These are phyloP conservation scores for Claviceps sp. DNA, from an alignment of 2,329 filamentous ascomycete genomes.

Conservation along the genomic window DNA sequence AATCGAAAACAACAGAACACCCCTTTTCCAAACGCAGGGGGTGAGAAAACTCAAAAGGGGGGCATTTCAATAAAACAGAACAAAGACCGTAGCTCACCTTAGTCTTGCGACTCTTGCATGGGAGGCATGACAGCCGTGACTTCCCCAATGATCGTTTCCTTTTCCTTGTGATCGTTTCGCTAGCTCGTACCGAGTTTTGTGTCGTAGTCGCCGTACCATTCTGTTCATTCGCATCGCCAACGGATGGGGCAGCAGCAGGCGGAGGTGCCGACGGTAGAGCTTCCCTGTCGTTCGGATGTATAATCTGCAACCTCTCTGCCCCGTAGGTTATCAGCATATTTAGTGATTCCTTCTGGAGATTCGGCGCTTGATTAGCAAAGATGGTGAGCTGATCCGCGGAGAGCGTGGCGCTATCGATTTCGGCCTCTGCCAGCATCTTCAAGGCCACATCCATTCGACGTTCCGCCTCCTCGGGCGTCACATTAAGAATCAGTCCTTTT, in stretches of 20 bases:
- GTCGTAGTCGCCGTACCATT: constrained; percentile 15
- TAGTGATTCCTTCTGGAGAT: constrained; percentile 40
- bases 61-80: not conserved
- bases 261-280: constrained; percentile 15
- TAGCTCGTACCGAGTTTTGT: constrained; percentile 16
- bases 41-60: too few relatives aligned
- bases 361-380: constrained; percentile 45
- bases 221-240: constrained; percentile 9
- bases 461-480: constrained; percentile 32
- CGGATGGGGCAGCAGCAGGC: constrained; percentile 11
- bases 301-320: constrained; percentile 41
- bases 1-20: not conserved
- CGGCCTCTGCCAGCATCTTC: constrained; percentile 30
- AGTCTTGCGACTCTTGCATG: constrained; percentile 21
- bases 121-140: constrained; percentile 21
- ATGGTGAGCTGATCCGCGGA: constrained; percentile 44
- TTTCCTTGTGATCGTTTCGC: constrained; percentile 3
- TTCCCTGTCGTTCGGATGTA: constrained; percentile 33
- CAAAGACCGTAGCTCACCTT: constrained; percentile 20
- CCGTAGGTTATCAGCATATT: constrained; percentile 44
- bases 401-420: constrained; percentile 37
- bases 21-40: too few relatives aligned
- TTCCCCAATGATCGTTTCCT: constrained; percentile 14
- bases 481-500: constrained; percentile 17
- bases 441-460: constrained; percentile 35